Base-by-base conservation (phyloP, 1,284 basidiomycete genomes). In the Cryptococcus floricola region DNA sequence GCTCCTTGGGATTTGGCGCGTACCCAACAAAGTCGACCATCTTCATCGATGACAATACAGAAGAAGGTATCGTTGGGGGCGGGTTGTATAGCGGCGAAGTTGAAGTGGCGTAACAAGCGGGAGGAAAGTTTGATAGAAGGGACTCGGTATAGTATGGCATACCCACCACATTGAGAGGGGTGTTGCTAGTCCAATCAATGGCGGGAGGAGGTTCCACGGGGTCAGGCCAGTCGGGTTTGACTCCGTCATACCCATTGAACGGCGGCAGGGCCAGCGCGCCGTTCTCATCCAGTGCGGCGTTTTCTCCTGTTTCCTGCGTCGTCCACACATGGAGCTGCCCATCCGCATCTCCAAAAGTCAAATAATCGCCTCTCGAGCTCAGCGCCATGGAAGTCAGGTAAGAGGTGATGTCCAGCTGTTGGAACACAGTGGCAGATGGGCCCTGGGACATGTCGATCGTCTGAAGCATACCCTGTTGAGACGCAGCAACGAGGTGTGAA, bases 311-410 rank as follows among this genome's bases (percentile, higher is more conserved):
- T 31, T 83, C 79, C 37, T 84, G 84, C 54, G 85, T 85, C 4
- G 90, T 88, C 79, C 94, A 82, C 16, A 98, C 78, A 73, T 96
- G 90, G 6, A 98, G 83, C 10, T 82, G 80, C 8, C 94, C 93
- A 52, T 92, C 87, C 0, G 86, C 87, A 66, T 97, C 94, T 2
- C 91, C 93, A 64, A 96, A 94, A 0, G 91, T 93, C 67, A 98
- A 81, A 67, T 92, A 96, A 49, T 90, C 87, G 23, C 90, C 91
- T 1, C 87, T 87, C 2, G 90, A 86, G 1, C 92, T 92, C 34
- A 97, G 80, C 5, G 91, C 86, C 62, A 87, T 82, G 43, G 89
- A 87, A 1, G 87, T 91, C 56, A 97, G 77, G 72, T 86, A 94
- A 0, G 89, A 87, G 0, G 83, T 67, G 12, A 81, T 74, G 49